Percentiles rank a stretch among this genome's conserved stretches.
phyloP scores from a whole-genome alignment of 176 grass and related monocot species.

The Oryza coarctata region DNA sequence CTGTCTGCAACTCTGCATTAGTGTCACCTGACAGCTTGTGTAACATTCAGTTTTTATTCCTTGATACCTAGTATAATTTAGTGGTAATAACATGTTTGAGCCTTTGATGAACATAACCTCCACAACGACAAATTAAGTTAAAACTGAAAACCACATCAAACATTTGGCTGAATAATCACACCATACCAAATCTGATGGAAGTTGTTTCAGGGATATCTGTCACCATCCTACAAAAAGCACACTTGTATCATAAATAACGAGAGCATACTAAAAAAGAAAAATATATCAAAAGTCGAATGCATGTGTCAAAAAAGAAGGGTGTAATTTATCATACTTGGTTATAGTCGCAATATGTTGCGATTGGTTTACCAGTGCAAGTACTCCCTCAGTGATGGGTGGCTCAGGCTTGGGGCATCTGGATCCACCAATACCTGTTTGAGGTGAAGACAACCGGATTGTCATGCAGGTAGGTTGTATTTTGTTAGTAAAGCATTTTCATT shows the following conservation, averaged over 20 bases:
- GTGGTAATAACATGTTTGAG: background rate
- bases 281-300: background rate
- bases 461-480: background rate
- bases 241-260: constrained; percentile 26
- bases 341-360: constrained; percentile 6
- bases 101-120: background rate
- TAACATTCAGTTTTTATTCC: background rate
- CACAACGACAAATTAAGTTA: background rate
- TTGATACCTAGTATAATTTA: constrained; percentile 4
- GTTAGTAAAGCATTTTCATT: background rate
- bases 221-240: constrained; percentile 62
- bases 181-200: constrained; percentile 58
- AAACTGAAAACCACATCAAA: constrained; percentile 12
- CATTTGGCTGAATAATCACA: constrained; percentile 2
- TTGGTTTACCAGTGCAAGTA: constrained; percentile 82
- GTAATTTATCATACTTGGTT: background rate
- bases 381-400: constrained; percentile 70
- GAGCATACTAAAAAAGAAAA: constrained; percentile 3
- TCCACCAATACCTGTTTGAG: constrained; percentile 67
- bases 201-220: constrained; percentile 78
- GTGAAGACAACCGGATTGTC: constrained; percentile 17
- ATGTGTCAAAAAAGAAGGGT: background rate
- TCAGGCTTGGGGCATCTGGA: constrained; percentile 80
- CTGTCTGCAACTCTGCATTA: background rate
- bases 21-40: background rate